Evolutionary conservation across 345 rosid genomes (phyloP).

Genomic region (Acer negundo): DNA sequence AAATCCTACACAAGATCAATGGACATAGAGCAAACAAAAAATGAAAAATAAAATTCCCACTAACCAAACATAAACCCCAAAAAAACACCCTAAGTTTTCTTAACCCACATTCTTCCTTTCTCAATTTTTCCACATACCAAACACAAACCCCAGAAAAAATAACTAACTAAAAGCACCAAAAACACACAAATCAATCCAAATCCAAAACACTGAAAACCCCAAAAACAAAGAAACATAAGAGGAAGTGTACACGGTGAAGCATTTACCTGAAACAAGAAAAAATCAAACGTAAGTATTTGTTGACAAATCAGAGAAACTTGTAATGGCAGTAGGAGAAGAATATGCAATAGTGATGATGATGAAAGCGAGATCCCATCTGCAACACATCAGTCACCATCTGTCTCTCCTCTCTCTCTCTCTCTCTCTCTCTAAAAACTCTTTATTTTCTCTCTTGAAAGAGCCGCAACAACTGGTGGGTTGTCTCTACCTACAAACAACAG

Average conservation of each 20-base stretch:
- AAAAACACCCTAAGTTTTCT: background rate
- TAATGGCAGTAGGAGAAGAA: background rate
- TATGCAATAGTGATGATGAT: background rate
- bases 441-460: conserved; percentile 38
- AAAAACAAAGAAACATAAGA: background rate
- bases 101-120: conserved; percentile 3
- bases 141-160: background rate
- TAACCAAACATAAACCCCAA: conserved; percentile 7
- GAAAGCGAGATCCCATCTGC: conserved; percentile 28
- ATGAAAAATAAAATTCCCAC: background rate
- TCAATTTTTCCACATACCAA: conserved; percentile 1
- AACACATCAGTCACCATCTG: background rate
- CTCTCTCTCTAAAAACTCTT: background rate
- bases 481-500: conserved; percentile 39
- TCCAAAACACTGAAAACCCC: background rate
- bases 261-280: conserved; percentile 10
- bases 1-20: conserved; percentile 1
- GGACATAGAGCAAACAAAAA: background rate
- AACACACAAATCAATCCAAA: background rate
- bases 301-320: conserved; percentile 9
- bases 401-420: conserved; percentile 10
- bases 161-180: background rate
- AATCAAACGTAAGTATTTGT: conserved; percentile 11
- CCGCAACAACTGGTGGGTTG: conserved; percentile 59
- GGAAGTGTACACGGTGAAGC: background rate